These are phyloP conservation scores for Santalum album DNA, from an alignment of 164 flowering plant species.

Conservation along the genomic window DNA sequence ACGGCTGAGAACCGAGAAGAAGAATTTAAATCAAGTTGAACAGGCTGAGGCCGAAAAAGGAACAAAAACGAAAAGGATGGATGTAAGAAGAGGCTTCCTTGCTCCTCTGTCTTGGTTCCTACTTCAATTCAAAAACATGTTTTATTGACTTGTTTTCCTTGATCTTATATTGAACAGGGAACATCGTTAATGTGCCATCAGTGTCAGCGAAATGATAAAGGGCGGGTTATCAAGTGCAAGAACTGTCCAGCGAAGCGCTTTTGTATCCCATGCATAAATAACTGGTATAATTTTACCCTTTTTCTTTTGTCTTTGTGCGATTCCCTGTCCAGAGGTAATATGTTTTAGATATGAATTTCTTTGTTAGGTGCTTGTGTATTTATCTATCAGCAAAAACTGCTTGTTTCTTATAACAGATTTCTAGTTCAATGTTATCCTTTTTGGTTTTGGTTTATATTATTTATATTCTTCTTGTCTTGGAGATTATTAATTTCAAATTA, in stretches of 20 bases:
- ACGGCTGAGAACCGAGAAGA: no score
- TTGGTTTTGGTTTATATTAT: not conserved
- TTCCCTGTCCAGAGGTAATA: no score
- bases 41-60: no score
- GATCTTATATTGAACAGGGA: conserved; percentile 7
- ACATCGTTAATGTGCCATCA: conserved; percentile 53
- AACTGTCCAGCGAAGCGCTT: conserved; percentile 36
- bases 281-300: conserved; percentile 23
- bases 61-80: not conserved
- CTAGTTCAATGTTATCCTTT: no score
- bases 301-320: no score
- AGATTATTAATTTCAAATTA: no score
- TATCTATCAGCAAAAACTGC: no score
- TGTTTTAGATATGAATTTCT: no score
- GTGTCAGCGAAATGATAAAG: conserved; percentile 56
- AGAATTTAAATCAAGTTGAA: no score
- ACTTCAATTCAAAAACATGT: not conserved
- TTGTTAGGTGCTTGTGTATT: no score
- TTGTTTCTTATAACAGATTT: no score
- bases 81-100: not conserved
- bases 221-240: conserved; percentile 36
- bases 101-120: not conserved
- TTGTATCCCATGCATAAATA: conserved; percentile 31
- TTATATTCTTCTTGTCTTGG: not conserved
- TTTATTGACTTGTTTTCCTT: not conserved